Evolutionary conservation across 331 rosid species (phyloP).

Genomic region (Saraca asoca): DNA sequence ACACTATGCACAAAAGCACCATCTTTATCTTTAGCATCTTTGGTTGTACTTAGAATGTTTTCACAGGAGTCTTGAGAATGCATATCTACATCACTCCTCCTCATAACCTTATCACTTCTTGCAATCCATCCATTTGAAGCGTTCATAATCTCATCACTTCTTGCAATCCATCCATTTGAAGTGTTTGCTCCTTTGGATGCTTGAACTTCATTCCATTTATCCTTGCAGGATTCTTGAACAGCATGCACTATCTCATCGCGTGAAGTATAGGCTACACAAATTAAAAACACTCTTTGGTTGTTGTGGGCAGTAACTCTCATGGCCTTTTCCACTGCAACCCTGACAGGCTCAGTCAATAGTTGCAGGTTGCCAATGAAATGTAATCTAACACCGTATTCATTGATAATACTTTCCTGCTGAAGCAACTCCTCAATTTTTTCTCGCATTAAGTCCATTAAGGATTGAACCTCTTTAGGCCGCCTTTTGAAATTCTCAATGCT

Average conservation of each 20-base stretch:
- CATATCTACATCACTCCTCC: constrained; percentile 35
- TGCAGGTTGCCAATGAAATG: constrained; percentile 53
- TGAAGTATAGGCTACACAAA: constrained; percentile 62
- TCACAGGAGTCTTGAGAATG: constrained; percentile 35
- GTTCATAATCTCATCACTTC: no score
- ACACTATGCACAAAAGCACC: constrained; percentile 17
- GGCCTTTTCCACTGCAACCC: constrained; percentile 51
- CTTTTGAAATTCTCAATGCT: constrained; percentile 56
- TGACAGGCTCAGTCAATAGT: constrained; percentile 43
- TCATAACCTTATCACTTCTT: constrained; percentile 18
- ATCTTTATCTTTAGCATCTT: constrained; percentile 26
- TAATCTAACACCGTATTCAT: constrained; percentile 50
- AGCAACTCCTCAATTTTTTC: constrained; percentile 55
- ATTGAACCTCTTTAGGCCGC: constrained; percentile 48
- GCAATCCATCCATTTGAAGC: constrained; percentile 28
- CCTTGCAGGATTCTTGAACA: constrained; percentile 51
- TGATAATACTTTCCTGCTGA: constrained; percentile 42
- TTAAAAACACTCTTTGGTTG: constrained; percentile 45
- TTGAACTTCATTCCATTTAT: constrained; percentile 43
- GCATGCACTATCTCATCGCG: constrained; percentile 53
- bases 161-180: constrained; percentile 30
- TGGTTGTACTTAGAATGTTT: constrained; percentile 9
- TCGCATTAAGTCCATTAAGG: constrained; percentile 54
- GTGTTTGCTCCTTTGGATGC: constrained; percentile 26
- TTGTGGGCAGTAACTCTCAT: constrained; percentile 52